Evolutionary conservation across 352 stramenopile species (phyloP), one percentile per base, ranked within the genome.

Genomic region (Aphanomyces invadans): DNA sequence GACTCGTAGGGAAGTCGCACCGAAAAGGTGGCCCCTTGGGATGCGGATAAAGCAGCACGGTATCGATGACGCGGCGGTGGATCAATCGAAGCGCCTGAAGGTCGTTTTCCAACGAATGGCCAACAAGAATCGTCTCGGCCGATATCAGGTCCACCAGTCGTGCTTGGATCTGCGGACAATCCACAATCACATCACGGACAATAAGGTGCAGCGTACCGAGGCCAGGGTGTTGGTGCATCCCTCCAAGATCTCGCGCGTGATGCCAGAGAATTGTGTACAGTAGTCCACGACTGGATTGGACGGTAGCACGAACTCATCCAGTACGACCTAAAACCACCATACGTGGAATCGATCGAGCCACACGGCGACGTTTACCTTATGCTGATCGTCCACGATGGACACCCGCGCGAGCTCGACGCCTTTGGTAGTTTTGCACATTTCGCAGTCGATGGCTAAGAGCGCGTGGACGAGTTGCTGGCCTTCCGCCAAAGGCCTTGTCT

Each of bases 91-190:
- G 70, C 9, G 83, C 84, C 55, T 75, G 63, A 4, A 95, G 68
- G 62, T 96, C 87, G 69, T 94, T 95, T 62, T 96, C 87, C 54
- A 96, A 84, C 44, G 83, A 93, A 68, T 96, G 87, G 17, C 87
- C 87, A n/a, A 95, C 83, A 29, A 95, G 73, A 44, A 95, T 89
- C 3, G 86, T 84, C 23, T 90, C 74, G 0, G 79, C 76, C 4
- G 83, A 76, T 0, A 91, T 78, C 45, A 86, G 55, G 12, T 73
- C 53, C 2, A 92, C 55, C 36, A 94, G 85, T 9, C 71, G 72
- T 10, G 80, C 36, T 62, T 94, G 85, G n/a, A 87, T 78, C 28
- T 90, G 28, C 46, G 1, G 36, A n/a, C 31, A 3, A 56, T 9
- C 12, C 25, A 36, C 5, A 36, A 57, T 10, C 26, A 61, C 45